A percentile compares a stretch with the other conserved stretches of the same genome.
Evolutionary conservation across 1,139 yeast species (phyloP).

Genomic region (Candida mesenterica): DNA sequence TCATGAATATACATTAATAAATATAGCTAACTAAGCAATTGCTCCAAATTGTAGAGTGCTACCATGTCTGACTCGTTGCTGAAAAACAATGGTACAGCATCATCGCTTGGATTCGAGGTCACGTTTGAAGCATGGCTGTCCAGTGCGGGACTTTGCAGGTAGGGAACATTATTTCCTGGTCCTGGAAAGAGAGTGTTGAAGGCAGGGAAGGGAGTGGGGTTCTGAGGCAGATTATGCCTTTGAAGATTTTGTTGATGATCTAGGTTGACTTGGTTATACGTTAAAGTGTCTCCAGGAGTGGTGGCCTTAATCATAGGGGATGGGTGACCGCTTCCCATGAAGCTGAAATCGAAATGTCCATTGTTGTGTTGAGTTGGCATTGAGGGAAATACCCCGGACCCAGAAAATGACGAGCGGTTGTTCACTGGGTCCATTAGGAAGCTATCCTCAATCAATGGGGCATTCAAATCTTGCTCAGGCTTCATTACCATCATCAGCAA

Average conservation of each 20-base stretch:
- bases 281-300: no score
- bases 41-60: conserved; percentile 11
- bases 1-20: neutral
- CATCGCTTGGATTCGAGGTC: neutral
- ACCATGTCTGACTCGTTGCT: conserved; percentile 11
- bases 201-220: neutral
- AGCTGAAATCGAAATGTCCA: neutral
- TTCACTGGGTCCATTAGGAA: neutral
- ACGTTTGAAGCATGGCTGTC: no score
- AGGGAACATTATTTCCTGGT: neutral
- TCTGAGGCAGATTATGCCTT: no score
- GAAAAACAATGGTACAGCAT: conserved; percentile 6
- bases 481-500: conserved; percentile 16
- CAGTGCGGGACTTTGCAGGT: no score
- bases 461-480: conserved; percentile 6
- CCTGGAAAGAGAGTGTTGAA: neutral
- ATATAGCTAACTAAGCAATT: conserved; percentile 8
- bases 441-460: conserved; percentile 6
- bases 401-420: neutral
- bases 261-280: no score
- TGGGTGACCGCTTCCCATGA: no score
- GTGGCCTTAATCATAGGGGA: no score
- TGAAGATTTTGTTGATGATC: no score
- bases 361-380: neutral
- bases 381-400: neutral